These are phyloP conservation scores for Chlamydomonas reinhardtii DNA, from an alignment of 163 green algal genomes.

Conservation along the genomic window DNA sequence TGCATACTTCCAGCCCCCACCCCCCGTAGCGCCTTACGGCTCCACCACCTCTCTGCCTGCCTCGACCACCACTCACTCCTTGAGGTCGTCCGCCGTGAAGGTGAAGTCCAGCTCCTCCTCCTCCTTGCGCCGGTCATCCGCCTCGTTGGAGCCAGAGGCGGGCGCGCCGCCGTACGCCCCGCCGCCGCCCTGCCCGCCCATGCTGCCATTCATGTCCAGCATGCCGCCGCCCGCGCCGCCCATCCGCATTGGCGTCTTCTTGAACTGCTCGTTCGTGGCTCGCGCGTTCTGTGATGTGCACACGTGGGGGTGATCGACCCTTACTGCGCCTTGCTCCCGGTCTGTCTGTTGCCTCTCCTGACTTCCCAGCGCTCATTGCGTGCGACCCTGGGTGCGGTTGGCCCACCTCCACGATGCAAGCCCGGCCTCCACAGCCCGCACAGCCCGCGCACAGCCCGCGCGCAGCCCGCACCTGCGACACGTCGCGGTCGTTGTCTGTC, in stretches of 20 bases:
- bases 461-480: conserved; percentile 50
- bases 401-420: no score
- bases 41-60: no score
- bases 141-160: conserved; percentile 8
- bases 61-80: conserved; percentile 48
- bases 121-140: conserved; percentile 49
- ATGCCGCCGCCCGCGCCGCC: conserved; percentile 36
- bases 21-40: no score
- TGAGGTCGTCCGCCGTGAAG: conserved; percentile 49
- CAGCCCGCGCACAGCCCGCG: background rate
- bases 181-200: conserved; percentile 9
- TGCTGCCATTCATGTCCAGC: conserved; percentile 50
- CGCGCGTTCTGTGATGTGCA: conserved; percentile 53
- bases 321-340: no score
- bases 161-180: background rate
- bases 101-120: conserved; percentile 53
- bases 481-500: conserved; percentile 81
- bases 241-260: conserved; percentile 57
- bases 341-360: no score
- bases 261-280: conserved; percentile 72
- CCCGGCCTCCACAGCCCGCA: no score
- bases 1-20: no score
- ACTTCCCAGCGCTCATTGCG: no score
- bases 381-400: no score
- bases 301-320: no score